Conservation (phyloP, 306 rosid species). For the Vicia sativa region DNA sequence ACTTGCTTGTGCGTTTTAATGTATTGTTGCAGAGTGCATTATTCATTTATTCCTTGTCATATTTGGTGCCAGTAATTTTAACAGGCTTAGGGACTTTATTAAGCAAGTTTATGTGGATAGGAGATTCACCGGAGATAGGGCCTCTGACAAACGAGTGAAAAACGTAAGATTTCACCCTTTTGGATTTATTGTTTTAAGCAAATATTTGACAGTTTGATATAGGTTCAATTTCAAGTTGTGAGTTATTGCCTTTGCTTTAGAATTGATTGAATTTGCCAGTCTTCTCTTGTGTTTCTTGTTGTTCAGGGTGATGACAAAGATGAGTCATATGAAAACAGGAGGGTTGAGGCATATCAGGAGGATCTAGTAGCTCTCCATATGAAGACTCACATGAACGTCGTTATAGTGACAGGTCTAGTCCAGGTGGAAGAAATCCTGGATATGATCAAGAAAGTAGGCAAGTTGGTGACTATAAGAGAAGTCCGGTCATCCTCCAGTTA, state of each 20-base stretch:
- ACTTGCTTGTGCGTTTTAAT: conserved; percentile 19
- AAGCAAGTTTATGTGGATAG: conserved; percentile 94
- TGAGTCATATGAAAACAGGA: conserved; percentile 60
- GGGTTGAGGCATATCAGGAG: conserved; percentile 69
- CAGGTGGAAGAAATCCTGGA: conserved; percentile 94
- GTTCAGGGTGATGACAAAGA: conserved; percentile 91
- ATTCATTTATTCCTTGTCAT: conserved; percentile 44
- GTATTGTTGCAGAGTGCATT: conserved; percentile 20
- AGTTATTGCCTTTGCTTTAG: conserved; percentile 25
- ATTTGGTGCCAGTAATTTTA: conserved; percentile 73
- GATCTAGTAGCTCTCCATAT: conserved; percentile 82
- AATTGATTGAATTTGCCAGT: conserved; percentile 24
- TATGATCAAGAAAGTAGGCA: conserved; percentile 78
- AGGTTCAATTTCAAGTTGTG: conserved; percentile 17
- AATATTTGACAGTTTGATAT: not conserved
- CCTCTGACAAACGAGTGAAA: conserved; percentile 66
- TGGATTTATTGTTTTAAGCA: conserved; percentile 18
- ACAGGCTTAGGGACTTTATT: conserved; percentile 88
- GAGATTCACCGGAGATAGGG: conserved; percentile 75
- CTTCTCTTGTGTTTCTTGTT: conserved; percentile 33
- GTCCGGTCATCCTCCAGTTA: conserved; percentile 73
- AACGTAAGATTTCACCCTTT: conserved; percentile 44
- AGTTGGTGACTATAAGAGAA: conserved; percentile 61
- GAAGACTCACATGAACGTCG: conserved; percentile 70
- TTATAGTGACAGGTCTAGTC: conserved; percentile 76